These are phyloP conservation scores for Ophiostoma sp. DNA, from an alignment of 2,329 filamentous ascomycete genomes.

Conservation along the genomic window DNA sequence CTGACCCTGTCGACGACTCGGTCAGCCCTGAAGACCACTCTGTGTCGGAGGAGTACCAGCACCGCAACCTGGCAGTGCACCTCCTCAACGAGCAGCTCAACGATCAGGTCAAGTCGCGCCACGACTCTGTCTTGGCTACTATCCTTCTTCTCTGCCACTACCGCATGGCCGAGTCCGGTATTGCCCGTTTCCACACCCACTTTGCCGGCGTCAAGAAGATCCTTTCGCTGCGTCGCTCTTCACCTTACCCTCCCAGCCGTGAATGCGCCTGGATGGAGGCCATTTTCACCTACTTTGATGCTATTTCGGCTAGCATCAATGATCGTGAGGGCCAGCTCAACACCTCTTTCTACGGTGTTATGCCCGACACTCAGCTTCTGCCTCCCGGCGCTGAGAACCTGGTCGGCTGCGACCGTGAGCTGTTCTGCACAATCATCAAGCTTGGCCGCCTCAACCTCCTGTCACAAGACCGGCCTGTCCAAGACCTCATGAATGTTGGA, in stretches of 20 bases:
- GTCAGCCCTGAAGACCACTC: slow-evolving; percentile 48
- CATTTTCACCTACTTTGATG: slow-evolving; percentile 91
- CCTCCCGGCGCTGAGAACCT: slow-evolving; percentile 71
- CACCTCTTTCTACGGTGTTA: slow-evolving; percentile 56
- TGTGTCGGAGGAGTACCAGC: slow-evolving; percentile 75
- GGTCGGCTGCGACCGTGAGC: slow-evolving; percentile 76
- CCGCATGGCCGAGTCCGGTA: slow-evolving; percentile 86
- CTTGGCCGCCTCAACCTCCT: slow-evolving; percentile 80
- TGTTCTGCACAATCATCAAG: slow-evolving; percentile 81
- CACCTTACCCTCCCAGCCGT: slow-evolving; percentile 49
- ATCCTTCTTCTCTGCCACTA: slow-evolving; percentile 86
- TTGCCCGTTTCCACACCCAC: slow-evolving; percentile 89
- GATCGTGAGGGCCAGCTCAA: slow-evolving; percentile 80
- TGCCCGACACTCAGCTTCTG: slow-evolving; percentile 45
- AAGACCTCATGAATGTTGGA: slow-evolving; percentile 34
- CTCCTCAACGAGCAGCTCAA: slow-evolving; percentile 80
- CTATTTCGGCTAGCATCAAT: slow-evolving; percentile 86
- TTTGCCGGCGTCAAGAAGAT: slow-evolving; percentile 91
- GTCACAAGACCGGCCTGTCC: slow-evolving; percentile 61
- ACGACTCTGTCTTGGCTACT: slow-evolving; percentile 83
- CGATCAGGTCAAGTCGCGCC: slow-evolving; percentile 65
- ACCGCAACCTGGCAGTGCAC: slow-evolving; percentile 71
- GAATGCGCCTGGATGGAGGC: slow-evolving; percentile 87
- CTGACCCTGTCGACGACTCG: slow-evolving; percentile 37
- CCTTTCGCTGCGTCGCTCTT: slow-evolving; percentile 63